Base-by-base conservation (phyloP, 1,284 basidiomycete genomes). In the Ganoderma boninense region DNA sequence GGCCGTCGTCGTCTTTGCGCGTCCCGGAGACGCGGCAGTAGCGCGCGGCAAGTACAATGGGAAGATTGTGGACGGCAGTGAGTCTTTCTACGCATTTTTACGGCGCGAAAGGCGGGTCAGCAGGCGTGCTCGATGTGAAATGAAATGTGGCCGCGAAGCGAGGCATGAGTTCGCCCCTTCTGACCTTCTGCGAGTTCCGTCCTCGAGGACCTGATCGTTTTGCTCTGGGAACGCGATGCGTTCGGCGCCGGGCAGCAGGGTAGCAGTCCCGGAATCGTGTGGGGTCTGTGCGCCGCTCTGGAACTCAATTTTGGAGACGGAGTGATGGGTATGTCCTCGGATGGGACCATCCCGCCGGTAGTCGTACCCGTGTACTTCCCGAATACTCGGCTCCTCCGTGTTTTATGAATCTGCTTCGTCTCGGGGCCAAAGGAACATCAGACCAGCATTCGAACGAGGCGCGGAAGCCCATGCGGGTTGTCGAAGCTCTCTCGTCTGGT, bases 21-120 rank as follows among this genome's bases (percentile, higher is more conserved):
- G 89, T 44, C 73, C 85, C 5, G 87, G 83, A 1, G 91, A 93
- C 79, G 92, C 92, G 7, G 80, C 78, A 1, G 72, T 87, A 60
- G 92, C 92, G 14, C 85, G 87, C 40, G 76, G 81, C 42, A 92
- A 91, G 80, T 94, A 92, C 77, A 84, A 94, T 74, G 90, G 90
- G 62, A 92, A 92, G 80, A 86, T 92, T 67, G 87, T 94, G 20
- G 92, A 94, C 77, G 90, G 90, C 68, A 87, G 92, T 94, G 73
- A 83, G 92, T 87, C 2, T 35, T 43, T 46, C 16, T 35, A n/a
- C n/a, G n/a, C n/a, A n/a, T 2, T 18, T 42, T 40, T 26, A 42
- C 16, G 10, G 35, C 16, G 60, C 60, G 60, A 44, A n/a, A 6
- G 40, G 40, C 16, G 18, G 23, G 35, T 42, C 57, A 62, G 60